Conservation (phyloP, 2,329 filamentous ascomycete species). For the Colletotrichum sp. region DNA sequence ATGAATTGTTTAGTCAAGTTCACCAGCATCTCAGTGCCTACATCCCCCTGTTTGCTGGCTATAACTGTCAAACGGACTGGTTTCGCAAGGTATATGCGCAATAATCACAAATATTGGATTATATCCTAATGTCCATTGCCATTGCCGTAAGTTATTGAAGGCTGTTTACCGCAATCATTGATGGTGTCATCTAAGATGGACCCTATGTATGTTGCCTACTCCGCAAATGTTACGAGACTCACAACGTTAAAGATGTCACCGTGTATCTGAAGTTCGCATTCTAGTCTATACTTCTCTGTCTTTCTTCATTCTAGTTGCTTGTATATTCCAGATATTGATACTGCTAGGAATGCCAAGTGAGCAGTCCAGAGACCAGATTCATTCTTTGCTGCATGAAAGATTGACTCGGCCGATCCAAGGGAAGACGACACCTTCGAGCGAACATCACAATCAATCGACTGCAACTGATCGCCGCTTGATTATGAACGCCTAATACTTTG, state of each 20-base stretch:
- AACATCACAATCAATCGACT: rapidly evolving
- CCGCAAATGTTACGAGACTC: not conserved
- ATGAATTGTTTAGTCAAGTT: not conserved
- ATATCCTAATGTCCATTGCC: too few species aligned
- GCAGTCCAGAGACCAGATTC: not conserved
- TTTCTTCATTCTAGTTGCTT: not conserved
- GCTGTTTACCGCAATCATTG: too few species aligned
- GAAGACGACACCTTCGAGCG: not conserved
- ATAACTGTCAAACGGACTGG: rapidly evolving
- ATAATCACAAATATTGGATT: not conserved
- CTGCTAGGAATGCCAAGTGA: rapidly evolving
- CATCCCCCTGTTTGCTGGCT: not conserved
- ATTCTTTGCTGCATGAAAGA: not conserved
- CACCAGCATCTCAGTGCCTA: not conserved
- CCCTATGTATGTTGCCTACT: too few species aligned
- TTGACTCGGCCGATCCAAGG: not conserved
- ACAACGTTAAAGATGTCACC: not conserved
- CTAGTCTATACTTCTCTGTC: not conserved
- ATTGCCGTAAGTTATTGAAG: too few species aligned
- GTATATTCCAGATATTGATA: not conserved
- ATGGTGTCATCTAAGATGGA: too few species aligned
- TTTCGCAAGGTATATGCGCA: not conserved
- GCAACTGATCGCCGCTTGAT: not conserved
- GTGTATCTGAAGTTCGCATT: rapidly evolving
- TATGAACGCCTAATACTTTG: too few species aligned